Base-by-base conservation (phyloP, 2,329 filamentous ascomycete species). In the Ceratocystis cacaofunesta region DNA sequence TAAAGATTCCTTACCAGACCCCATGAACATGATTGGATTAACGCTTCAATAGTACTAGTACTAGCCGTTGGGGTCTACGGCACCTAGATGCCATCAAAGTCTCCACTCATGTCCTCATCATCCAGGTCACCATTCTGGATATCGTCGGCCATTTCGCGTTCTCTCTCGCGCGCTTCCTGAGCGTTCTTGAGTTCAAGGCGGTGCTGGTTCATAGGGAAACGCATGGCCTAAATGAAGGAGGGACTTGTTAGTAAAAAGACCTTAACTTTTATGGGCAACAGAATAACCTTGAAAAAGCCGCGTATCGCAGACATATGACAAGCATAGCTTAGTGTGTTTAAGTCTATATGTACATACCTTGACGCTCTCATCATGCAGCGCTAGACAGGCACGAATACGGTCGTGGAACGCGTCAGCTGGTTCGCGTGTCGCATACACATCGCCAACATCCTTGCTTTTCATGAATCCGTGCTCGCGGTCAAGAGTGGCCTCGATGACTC, bases 151-250 rank as follows among this genome's bases (percentile, higher is more conserved):
- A 99, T 85, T 77, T 99, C 94, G 19, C 94, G 84, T 80, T 99
- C 94, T 22, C 94, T 84, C 76, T 99, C 94, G 62, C 94, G 84
- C n/a, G 94, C 94, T 77, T 99, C 95, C 76, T 97, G 92, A 0
- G 94, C 94, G 72, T 95, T 97, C 83, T 96, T 97, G 65, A 99
- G 82, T 77, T 99, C 94, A 65, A 97, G 81, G 19, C 94, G 85
- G 77, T 99, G 94, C 76, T 97, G 94, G 79, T 99, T 96, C 92
- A 97, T 97, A 1, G 94, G 94, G 78, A 97, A 99, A 65, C 94
- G 86, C 94, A 99, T 99, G 30, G 94, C 92, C 89, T 92, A 65
- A n/a, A 63, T 5, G 68, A 57, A 58, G 60, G 25, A 19, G 55
- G 30, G 8, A 52, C 6, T 64, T 48, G 68, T 76, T 72, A 77